These are phyloP conservation scores for Entrophospora sp. DNA, from an alignment of 192 early-diverging fungal species.

Conservation along the genomic window DNA sequence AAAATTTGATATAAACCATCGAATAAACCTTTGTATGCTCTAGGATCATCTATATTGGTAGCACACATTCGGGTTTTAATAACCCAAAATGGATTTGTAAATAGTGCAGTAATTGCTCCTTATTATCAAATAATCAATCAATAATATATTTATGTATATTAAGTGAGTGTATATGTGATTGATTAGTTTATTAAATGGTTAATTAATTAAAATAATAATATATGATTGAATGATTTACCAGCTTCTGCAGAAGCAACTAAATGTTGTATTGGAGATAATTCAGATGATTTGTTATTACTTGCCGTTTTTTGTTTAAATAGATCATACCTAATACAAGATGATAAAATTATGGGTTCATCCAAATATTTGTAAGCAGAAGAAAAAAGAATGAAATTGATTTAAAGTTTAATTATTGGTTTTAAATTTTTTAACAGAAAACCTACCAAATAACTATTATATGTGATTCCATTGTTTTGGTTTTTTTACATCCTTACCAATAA, in stretches of 20 bases:
- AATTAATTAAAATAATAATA: not conserved
- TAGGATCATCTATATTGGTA: constrained; percentile 44
- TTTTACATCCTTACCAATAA: constrained; percentile 71
- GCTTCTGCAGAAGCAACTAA: constrained; percentile 71
- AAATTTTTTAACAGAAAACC: not conserved
- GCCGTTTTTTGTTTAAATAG: constrained; percentile 57
- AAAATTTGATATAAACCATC: constrained; percentile 53
- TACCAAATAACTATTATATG: constrained; percentile 9
- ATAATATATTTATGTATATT: not conserved
- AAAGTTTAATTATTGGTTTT: not conserved
- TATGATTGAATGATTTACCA: too few relatives aligned
- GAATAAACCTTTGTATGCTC: constrained; percentile 54
- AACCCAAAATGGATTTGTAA: constrained; percentile 78
- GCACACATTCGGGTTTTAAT: constrained; percentile 79
- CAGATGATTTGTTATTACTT: constrained; percentile 38
- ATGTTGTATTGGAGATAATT: constrained; percentile 68
- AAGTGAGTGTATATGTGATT: too few relatives aligned
- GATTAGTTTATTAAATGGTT: not conserved
- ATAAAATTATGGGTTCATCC: not conserved
- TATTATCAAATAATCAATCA: not conserved
- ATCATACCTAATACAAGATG: constrained; percentile 37
- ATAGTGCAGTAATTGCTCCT: constrained; percentile 59
- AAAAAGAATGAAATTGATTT: not conserved
- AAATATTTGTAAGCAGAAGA: not conserved
- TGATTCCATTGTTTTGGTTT: too few relatives aligned